Evolutionary conservation across 2,329 filamentous ascomycete genomes (phyloP).

Genomic region (Trichoderma pleuroti): DNA sequence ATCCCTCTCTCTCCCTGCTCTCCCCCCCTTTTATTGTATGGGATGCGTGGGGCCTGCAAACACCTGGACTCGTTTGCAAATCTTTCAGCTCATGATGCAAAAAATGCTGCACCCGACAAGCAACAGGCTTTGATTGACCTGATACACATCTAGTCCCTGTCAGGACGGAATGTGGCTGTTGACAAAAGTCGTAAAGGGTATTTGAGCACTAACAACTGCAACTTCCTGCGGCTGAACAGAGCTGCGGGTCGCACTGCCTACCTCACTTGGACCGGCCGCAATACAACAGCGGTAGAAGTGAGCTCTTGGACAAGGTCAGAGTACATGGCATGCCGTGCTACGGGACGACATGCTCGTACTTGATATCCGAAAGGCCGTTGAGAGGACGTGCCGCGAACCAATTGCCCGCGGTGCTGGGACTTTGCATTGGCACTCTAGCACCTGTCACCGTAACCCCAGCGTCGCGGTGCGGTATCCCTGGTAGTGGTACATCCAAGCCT

Average conservation of each 20-base stretch:
- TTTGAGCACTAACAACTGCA: not conserved
- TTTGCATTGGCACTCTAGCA: not conserved
- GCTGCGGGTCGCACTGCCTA: not conserved
- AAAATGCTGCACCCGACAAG: not conserved
- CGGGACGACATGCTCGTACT: not conserved
- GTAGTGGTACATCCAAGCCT: not conserved
- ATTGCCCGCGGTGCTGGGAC: not conserved
- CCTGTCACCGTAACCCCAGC: not conserved
- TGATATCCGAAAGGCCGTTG: not conserved
- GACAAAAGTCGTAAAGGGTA: not conserved
- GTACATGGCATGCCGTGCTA: not conserved
- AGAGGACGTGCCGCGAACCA: not conserved
- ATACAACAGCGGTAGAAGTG: not conserved
- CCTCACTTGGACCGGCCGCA: not conserved
- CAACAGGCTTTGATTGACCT: not conserved
- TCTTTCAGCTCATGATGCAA: not conserved
- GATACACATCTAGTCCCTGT: not conserved
- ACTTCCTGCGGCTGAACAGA: not conserved
- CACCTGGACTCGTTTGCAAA: not conserved
- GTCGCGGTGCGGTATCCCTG: not conserved
- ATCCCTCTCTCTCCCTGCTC: not conserved
- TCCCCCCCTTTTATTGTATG: not conserved
- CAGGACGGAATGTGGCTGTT: not conserved
- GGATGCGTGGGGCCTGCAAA: not conserved
- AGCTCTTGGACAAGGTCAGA: not conserved